Evolutionary conservation across 192 early-diverging fungal genomes (phyloP), one percentile per base, ranked within the genome.

Genomic region (Funneliformis mosseae): DNA sequence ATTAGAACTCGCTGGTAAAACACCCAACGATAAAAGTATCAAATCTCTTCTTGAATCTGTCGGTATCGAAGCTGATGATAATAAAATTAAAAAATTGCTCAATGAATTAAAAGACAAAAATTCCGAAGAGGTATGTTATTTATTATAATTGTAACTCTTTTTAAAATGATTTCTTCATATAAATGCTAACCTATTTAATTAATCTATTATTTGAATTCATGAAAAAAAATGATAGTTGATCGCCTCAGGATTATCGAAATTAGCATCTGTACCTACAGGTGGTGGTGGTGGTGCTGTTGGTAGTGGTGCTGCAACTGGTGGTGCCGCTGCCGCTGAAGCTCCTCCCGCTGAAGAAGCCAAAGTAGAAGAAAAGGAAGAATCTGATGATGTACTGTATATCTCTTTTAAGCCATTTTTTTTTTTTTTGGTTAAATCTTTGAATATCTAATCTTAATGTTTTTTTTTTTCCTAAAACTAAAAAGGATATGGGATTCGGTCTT

Each of bases 401-500:
- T 70, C 33, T 25, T 18, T 16, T 12, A 50, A n/a, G 50, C 27
- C 23, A 48, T n/a, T 8, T 8, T 16, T 48, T 18, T 12, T 64
- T 66, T 76, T 27, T 50, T 75, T 16, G 12, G 59, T 14, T 21
- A 28, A 18, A 63, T 61, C 4, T 5, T 43, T 46, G 12, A 14
- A 68, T 12, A 10, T 67, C 25, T 70, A 46, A 77, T 23, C 14
- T 27, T 46, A 48, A 11, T n/a, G 75, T n/a, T 43, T 48, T 67
- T 25, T 42, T 81, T 74, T 67, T n/a, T n/a, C n/a, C n/a, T n/a
- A n/a, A n/a, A n/a, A n/a, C n/a, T 46, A 48, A 16, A 60, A 76
- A 84, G 83, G 89, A 95, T 84, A 97, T 97, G 96, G 96, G 95
- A 84, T 94, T 97, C 88, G 96, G 96, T 95, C 94, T 97, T 82